A percentile compares a stretch with the other conserved stretches of the same genome.
Conservation (phyloP, 805 yeast species). For the Myxozyma monticola region DNA sequence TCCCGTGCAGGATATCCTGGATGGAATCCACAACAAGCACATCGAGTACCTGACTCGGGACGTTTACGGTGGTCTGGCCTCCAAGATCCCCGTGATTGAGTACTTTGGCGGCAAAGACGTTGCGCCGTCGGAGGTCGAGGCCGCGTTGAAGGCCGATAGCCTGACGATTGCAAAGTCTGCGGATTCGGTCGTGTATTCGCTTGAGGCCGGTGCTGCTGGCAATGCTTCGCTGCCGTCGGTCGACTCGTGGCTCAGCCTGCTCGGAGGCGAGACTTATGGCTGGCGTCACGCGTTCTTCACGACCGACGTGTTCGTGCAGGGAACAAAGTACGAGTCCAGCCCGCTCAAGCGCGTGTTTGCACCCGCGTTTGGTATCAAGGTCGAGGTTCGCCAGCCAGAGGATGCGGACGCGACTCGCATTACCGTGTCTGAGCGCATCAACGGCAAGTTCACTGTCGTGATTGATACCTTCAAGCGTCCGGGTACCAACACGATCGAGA, state of each 20-base stretch:
- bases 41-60: slow-evolving; percentile 62
- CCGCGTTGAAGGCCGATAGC: slow-evolving; percentile 30
- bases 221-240: slow-evolving; percentile 41
- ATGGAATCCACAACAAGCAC: slow-evolving; percentile 87
- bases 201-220: slow-evolving; percentile 31
- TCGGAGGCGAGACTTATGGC: slow-evolving; percentile 74
- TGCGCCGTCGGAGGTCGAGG: slow-evolving; percentile 32
- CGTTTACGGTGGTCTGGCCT: slow-evolving; percentile 65
- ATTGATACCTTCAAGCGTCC: slow-evolving; percentile 56
- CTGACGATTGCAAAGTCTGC: slow-evolving; percentile 34
- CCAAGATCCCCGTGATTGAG: slow-evolving; percentile 82
- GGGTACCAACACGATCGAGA: slow-evolving; percentile 56
- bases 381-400: slow-evolving; percentile 57
- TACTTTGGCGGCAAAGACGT: slow-evolving; percentile 75
- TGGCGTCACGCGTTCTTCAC: slow-evolving; percentile 94
- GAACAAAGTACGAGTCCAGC: slow-evolving; percentile 71
- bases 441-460: slow-evolving; percentile 62
- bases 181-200: slow-evolving; percentile 8
- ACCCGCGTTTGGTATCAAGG: slow-evolving; percentile 65
- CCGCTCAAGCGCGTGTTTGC: slow-evolving; percentile 78
- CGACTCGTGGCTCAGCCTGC: slow-evolving; percentile 69
- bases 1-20: slow-evolving; percentile 89
- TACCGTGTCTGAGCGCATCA: slow-evolving; percentile 66
- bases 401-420: slow-evolving; percentile 58
- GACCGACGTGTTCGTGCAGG: slow-evolving; percentile 80